Evolutionary conservation across 352 stramenopile genomes (phyloP).

Genomic region (Phytophthora gonapodyides): DNA sequence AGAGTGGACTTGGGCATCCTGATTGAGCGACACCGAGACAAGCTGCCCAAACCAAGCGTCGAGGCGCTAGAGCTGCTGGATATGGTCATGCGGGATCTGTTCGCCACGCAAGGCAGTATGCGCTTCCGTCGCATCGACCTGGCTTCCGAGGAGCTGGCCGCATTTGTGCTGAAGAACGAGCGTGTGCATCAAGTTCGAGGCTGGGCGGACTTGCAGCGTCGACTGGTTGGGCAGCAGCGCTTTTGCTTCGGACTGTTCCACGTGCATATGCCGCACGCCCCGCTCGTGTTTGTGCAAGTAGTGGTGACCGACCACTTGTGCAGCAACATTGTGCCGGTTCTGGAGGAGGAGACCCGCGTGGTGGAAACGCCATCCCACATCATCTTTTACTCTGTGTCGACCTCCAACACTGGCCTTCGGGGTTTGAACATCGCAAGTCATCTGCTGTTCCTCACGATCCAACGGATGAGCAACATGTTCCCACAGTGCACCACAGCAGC

Average conservation of each 20-base stretch:
- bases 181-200: constrained; percentile 72
- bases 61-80: constrained; percentile 80
- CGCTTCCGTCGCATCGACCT: constrained; percentile 82
- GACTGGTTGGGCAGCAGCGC: constrained; percentile 65
- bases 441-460: constrained; percentile 83
- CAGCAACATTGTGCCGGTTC: constrained; percentile 61
- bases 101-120: constrained; percentile 82
- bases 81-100: constrained; percentile 83
- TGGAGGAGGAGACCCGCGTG: constrained; percentile 54
- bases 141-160: constrained; percentile 63
- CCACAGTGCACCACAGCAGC: constrained; percentile 66
- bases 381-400: constrained; percentile 89
- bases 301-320: constrained; percentile 74
- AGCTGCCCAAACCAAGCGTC: constrained; percentile 52
- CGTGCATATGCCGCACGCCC: constrained; percentile 69
- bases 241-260: constrained; percentile 88
- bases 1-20: constrained; percentile 65
- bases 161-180: constrained; percentile 79
- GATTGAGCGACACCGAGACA: constrained; percentile 53
- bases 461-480: constrained; percentile 70
- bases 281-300: constrained; percentile 80
- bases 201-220: constrained; percentile 69
- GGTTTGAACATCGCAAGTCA: constrained; percentile 85
- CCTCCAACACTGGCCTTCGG: constrained; percentile 74
- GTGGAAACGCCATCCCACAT: constrained; percentile 65